A percentile compares a stretch with the other conserved stretches of the same genome.
Evolutionary conservation across 2,329 filamentous ascomycete genomes (phyloP).

Genomic region (Aureobasidium pullulans): DNA sequence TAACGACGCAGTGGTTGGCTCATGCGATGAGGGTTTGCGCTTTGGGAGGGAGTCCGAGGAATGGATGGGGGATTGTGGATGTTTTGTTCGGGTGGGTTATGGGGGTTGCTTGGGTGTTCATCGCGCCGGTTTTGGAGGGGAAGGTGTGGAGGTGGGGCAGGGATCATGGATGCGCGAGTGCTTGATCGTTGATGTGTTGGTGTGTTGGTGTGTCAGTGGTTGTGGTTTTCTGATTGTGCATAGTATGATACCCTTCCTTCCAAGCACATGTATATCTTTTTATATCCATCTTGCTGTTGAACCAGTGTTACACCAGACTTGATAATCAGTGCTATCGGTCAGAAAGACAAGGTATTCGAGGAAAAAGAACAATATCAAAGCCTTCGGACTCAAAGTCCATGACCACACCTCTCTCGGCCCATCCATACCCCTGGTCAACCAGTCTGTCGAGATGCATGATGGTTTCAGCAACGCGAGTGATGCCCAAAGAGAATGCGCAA

Average conservation of each 20-base stretch:
- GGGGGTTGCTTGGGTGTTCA: slow-evolving; percentile 48
- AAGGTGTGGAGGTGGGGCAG: slow-evolving; percentile 53
- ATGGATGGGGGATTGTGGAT: slow-evolving; percentile 44
- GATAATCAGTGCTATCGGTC: too few species aligned
- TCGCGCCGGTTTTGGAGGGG: slow-evolving; percentile 49
- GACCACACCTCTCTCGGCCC: too few species aligned
- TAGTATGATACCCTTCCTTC: not conserved
- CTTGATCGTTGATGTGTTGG: not conserved
- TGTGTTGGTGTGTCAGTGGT: too few species aligned
- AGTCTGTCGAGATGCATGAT: too few species aligned
- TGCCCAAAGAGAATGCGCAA: too few species aligned
- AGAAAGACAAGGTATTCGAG: too few species aligned
- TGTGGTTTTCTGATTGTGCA: not conserved
- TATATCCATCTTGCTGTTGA: not conserved
- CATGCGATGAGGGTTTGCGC: slow-evolving; percentile 59
- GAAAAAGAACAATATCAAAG: too few species aligned
- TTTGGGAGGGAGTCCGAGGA: slow-evolving; percentile 46
- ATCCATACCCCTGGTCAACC: too few species aligned
- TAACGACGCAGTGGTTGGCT: slow-evolving; percentile 69
- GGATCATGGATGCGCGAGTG: slow-evolving; percentile 38
- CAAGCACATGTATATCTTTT: not conserved
- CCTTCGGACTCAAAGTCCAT: too few species aligned
- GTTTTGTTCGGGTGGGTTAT: slow-evolving; percentile 49
- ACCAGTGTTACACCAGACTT: too few species aligned
- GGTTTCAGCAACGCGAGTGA: too few species aligned